Percentiles rank a stretch among this genome's conserved stretches.
phyloP scores from a whole-genome alignment of 2,329 filamentous ascomycete genomes.

The Emericellopsis cladophorae region DNA sequence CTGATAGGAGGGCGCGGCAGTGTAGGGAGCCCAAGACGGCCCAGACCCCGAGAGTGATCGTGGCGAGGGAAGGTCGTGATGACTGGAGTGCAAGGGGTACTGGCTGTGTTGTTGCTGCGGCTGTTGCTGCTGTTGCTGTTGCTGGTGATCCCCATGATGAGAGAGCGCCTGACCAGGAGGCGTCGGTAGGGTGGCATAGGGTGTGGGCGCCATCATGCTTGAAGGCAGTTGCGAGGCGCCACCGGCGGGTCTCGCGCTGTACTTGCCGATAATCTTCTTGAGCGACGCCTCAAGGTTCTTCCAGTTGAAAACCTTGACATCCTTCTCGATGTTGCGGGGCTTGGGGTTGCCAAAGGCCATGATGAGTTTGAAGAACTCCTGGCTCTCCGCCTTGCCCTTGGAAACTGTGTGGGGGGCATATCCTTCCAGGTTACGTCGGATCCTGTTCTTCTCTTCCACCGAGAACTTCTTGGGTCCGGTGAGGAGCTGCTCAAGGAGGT shows the following conservation, averaged over 20 bases:
- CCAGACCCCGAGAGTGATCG: constrained; percentile 35
- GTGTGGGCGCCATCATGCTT: constrained; percentile 23
- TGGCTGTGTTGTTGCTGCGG: constrained; percentile 16
- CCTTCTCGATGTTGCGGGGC: constrained; percentile 95
- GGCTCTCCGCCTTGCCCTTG: constrained; percentile 82
- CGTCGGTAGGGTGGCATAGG: constrained; percentile 33
- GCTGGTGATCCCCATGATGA: constrained; percentile 17
- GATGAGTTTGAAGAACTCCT: constrained; percentile 97
- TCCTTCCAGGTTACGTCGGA: constrained; percentile 87
- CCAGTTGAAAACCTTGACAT: constrained; percentile 98
- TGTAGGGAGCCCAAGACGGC: constrained; percentile 34
- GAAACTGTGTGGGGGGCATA: constrained; percentile 89
- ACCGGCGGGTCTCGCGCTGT: constrained; percentile 41
- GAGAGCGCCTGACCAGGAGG: constrained; percentile 24
- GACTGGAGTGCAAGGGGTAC: constrained; percentile 27
- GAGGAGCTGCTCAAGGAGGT: constrained; percentile 83
- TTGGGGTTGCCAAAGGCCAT: constrained; percentile 96
- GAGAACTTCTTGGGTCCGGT: constrained; percentile 66
- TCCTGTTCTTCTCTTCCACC: constrained; percentile 97
- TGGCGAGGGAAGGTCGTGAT: constrained; percentile 40
- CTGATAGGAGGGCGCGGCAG: constrained; percentile 17
- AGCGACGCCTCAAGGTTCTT: constrained; percentile 75
- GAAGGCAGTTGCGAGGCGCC: constrained; percentile 16
- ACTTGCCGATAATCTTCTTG: constrained; percentile 99
- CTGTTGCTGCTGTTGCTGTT: constrained; percentile 12